Evolutionary conservation across 257 asterid genomes (phyloP), one percentile per base, ranked within the genome.

Genomic region (Datura wrightii): DNA sequence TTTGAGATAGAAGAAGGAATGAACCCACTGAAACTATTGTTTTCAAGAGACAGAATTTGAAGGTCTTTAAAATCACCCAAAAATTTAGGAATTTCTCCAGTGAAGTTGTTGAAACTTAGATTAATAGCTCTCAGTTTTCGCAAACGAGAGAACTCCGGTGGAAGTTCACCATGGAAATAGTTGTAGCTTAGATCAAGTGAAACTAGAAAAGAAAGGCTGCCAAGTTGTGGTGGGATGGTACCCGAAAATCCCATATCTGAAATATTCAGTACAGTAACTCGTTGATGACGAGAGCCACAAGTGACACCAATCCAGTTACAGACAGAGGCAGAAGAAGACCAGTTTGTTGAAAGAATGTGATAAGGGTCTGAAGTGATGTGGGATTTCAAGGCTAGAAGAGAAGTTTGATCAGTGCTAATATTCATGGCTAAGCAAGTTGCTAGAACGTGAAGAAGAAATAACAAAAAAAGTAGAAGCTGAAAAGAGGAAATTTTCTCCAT

Each of bases 241-340:
- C 89, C 91, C 0, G 76, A 16, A 10, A 90, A 88, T 2, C 81
- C 85, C 89, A 87, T 84, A 54, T 50, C 36, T 4, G 89, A 85
- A 13, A 90, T 14, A 18, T 87, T 80, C 0, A 90, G 6, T 46
- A 84, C 82, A 6, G 81, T 80, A 8, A 90, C 86, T 58, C 91
- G 18, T 5, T 24, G 82, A 84, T 90, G 90, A 56, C 79, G 89
- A n/a, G 83, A 53, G 37, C 83, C 83, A 71, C 91, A 90, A 36
- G 86, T 84, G 42, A 90, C 58, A 1, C 92, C 90, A 18, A 78
- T 76, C 91, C 91, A 85, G 34, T 10, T 62, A 74, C 92, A 90
- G 24, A 86, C 37, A 19, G 83, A 66, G 53, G 79, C 67, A 13
- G 71, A 60, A 8, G 79, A 37, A 16, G 90, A 67, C 91, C 87